Conservation (phyloP, 208 protist genomes). For the Leishmania guyanensis region DNA sequence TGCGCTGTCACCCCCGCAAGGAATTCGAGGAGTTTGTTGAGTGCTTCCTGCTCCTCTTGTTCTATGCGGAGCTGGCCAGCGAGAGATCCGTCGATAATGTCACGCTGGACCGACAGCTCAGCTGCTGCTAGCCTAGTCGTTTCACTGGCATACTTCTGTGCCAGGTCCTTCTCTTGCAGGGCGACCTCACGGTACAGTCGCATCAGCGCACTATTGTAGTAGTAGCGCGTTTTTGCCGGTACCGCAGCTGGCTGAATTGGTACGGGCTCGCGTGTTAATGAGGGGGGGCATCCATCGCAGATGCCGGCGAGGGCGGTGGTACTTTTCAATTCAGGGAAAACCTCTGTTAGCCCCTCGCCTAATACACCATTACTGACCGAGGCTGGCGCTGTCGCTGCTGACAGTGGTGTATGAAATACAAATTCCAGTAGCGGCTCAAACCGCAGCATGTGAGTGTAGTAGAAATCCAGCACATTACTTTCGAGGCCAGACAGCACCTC, state of each 20-base stretch:
- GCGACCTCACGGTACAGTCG: constrained; percentile 23
- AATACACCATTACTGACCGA: background rate
- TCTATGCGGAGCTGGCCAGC: constrained; percentile 27
- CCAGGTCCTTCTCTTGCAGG: constrained; percentile 12
- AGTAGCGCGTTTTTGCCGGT: constrained; percentile 26
- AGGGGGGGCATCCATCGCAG: background rate
- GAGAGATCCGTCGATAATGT: constrained; percentile 35
- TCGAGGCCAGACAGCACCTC: constrained; percentile 33
- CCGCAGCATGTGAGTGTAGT: constrained; percentile 53
- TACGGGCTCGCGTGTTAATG: background rate
- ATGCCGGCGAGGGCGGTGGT: background rate
- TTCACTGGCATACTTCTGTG: constrained; percentile 10
- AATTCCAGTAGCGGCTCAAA: constrained; percentile 30
- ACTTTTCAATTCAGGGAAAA: constrained; percentile 18
- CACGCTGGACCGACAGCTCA: constrained; percentile 37
- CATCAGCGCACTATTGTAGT: constrained; percentile 42
- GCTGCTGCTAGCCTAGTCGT: constrained; percentile 11
- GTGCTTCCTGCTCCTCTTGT: constrained; percentile 18
- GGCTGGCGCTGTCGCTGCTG: background rate
- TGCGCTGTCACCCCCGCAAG: constrained; percentile 16
- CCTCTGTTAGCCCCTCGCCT: background rate
- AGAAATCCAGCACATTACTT: constrained; percentile 53
- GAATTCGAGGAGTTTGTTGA: constrained; percentile 7
- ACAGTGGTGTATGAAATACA: too few relatives aligned
- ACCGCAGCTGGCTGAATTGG: background rate